Conservation (phyloP, 2,329 filamentous ascomycete species). For the Calonectria pteridis region DNA sequence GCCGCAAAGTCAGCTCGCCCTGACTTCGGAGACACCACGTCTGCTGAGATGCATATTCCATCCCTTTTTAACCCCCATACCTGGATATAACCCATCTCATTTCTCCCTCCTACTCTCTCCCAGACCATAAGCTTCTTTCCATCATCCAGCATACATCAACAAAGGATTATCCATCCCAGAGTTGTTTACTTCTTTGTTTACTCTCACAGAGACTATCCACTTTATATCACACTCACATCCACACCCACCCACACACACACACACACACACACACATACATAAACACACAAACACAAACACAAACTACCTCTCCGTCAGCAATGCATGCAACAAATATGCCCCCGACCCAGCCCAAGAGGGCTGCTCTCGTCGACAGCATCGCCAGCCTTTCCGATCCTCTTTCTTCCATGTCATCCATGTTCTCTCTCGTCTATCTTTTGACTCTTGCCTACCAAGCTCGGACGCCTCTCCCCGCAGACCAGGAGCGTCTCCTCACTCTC, state of each 20-base stretch:
- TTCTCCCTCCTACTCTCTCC: background rate
- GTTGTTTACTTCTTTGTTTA: background rate
- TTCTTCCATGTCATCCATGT: conserved; percentile 46
- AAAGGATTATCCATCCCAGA: background rate
- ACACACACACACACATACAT: background rate
- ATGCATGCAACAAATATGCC: conserved; percentile 43
- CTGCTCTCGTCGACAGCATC: conserved; percentile 46
- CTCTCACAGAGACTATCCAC: background rate
- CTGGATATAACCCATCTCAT: background rate
- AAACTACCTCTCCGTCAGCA: conserved; percentile 1
- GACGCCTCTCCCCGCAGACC: conserved; percentile 39
- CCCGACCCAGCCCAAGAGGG: conserved; percentile 35
- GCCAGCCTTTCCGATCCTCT: conserved; percentile 48
- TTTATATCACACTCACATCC: background rate
- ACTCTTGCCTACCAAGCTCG: conserved; percentile 49
- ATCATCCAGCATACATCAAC: background rate
- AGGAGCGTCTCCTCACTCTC: conserved; percentile 50
- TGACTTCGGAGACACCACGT: conserved; percentile 10
- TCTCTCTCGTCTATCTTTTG: conserved; percentile 50
- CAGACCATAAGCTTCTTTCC: background rate
- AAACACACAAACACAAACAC: background rate
- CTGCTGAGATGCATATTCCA: conserved; percentile 18
- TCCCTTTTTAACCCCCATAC: conserved; percentile 3
- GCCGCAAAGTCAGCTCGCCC: conserved; percentile 10
- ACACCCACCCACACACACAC: background rate